phyloP scores from a whole-genome alignment of 768 basidiomycete genomes.

The Phaeotremella skinneri region DNA sequence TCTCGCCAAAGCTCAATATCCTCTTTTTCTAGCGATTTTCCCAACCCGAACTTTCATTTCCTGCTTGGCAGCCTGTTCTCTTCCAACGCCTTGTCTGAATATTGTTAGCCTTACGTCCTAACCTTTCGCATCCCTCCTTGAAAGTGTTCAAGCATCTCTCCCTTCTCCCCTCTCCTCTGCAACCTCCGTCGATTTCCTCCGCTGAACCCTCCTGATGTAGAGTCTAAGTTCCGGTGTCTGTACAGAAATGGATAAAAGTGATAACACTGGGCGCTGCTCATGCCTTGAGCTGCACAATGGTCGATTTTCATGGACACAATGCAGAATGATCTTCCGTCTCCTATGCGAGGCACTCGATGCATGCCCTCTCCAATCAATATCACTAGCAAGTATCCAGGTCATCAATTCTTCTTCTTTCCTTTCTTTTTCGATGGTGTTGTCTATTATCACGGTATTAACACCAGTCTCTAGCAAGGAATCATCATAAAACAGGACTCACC shows the following conservation, averaged over 20 bases:
- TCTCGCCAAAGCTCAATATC: too few species aligned
- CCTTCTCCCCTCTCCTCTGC: neutral
- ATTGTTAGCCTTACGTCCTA: too few species aligned
- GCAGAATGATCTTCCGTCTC: neutral
- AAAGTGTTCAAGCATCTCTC: too few species aligned
- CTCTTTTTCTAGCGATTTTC: too few species aligned
- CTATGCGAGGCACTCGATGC: neutral
- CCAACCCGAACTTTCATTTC: too few species aligned
- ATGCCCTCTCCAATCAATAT: too few species aligned
- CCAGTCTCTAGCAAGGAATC: neutral
- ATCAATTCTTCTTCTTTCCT: conserved; percentile 5
- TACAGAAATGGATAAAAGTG: neutral
- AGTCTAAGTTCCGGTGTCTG: neutral
- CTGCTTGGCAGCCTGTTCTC: too few species aligned
- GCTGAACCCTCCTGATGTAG: neutral
- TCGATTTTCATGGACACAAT: too few species aligned
- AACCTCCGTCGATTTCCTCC: neutral
- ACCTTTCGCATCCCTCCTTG: too few species aligned
- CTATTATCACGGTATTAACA: neutral
- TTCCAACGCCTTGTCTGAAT: too few species aligned
- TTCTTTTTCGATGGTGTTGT: conserved; percentile 1
- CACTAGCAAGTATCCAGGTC: neutral
- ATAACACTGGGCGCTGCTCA: neutral
- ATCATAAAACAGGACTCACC: neutral
- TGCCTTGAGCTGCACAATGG: too few species aligned